A percentile compares a stretch with the other conserved stretches of the same genome.
These are phyloP conservation scores for Sporothrix brasiliensis DNA, from an alignment of 2,329 filamentous ascomycete species.

Conservation along the genomic window DNA sequence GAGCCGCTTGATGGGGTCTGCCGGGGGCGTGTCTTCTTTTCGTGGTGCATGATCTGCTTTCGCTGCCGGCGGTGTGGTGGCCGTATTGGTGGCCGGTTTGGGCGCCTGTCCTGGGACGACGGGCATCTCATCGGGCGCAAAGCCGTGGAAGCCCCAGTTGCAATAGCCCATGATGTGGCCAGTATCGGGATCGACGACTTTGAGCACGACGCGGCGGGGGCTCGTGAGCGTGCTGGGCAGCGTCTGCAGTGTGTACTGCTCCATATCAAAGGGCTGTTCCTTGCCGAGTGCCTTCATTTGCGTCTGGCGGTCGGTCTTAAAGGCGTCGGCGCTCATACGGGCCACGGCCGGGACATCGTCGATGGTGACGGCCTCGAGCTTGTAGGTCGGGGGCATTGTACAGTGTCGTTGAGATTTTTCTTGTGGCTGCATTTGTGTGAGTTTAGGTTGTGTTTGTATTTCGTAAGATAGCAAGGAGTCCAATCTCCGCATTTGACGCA, in stretches of 20 bases:
- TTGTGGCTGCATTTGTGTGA: not conserved
- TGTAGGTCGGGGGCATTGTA: not conserved
- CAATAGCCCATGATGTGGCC: conserved; percentile 1
- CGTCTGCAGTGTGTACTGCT: not conserved
- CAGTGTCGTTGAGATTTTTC: not conserved
- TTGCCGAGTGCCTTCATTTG: not conserved
- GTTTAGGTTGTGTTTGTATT: not conserved
- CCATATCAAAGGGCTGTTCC: conserved; percentile 4
- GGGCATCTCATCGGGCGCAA: conserved; percentile 3
- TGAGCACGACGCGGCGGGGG: not conserved
- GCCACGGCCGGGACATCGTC: not conserved
- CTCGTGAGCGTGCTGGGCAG: not conserved
- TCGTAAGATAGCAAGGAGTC: not conserved
- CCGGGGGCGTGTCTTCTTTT: not conserved
- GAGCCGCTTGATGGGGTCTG: conserved; percentile 10
- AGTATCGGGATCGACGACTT: not conserved
- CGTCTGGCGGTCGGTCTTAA: conserved; percentile 1
- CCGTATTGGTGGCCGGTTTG: not conserved
- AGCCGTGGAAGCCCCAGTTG: conserved; percentile 5
- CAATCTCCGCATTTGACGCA: not conserved
- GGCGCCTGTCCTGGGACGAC: not conserved
- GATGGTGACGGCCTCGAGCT: not conserved
- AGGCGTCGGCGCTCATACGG: not conserved
- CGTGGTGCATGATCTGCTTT: not conserved
- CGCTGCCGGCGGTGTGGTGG: not conserved